Evolutionary conservation across 108 stramenopile genomes (phyloP).

Genomic region (Fistulifera pelliculosa): DNA sequence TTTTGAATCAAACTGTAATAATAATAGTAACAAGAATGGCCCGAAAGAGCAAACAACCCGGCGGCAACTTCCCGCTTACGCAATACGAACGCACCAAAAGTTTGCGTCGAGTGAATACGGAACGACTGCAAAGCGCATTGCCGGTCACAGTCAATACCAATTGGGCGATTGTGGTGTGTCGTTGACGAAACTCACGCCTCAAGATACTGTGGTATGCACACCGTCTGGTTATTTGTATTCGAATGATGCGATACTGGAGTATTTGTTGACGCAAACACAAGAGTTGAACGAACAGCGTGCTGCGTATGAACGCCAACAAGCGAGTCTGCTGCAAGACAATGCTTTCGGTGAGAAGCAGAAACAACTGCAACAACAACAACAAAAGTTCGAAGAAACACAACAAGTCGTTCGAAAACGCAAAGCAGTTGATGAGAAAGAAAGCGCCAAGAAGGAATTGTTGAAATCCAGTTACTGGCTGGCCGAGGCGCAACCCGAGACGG

Average conservation of each 20-base stretch:
- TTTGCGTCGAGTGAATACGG: constrained; percentile 54
- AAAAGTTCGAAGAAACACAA: constrained; percentile 27
- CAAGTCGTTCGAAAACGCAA: constrained; percentile 7
- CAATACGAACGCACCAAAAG: constrained; percentile 56
- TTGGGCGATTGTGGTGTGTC: constrained; percentile 81
- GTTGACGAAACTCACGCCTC: constrained; percentile 25
- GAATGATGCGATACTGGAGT: constrained; percentile 60
- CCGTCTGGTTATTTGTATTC: constrained; percentile 64
- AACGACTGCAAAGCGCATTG: constrained; percentile 53
- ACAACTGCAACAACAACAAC: constrained; percentile 28
- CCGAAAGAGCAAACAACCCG: constrained; percentile 75
- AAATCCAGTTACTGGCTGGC: constrained; percentile 76
- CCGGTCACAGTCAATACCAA: constrained; percentile 55
- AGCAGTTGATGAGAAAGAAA: constrained; percentile 25
- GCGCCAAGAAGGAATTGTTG: constrained; percentile 25
- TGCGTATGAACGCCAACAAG: constrained; percentile 30
- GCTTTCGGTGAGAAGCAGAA: constrained; percentile 22
- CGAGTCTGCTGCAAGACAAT: constrained; percentile 13
- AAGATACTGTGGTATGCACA: constrained; percentile 25
- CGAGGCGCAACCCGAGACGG: constrained; percentile 54
- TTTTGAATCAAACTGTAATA: no score
- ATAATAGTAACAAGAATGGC: constrained; percentile 33
- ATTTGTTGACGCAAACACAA: constrained; percentile 60
- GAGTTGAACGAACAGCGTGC: constrained; percentile 37
- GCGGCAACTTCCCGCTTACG: constrained; percentile 74